Evolutionary conservation across 1,284 basidiomycete species (phyloP), one percentile per base, ranked within the genome.

Genomic region (Moesziomyces globuligerus): DNA sequence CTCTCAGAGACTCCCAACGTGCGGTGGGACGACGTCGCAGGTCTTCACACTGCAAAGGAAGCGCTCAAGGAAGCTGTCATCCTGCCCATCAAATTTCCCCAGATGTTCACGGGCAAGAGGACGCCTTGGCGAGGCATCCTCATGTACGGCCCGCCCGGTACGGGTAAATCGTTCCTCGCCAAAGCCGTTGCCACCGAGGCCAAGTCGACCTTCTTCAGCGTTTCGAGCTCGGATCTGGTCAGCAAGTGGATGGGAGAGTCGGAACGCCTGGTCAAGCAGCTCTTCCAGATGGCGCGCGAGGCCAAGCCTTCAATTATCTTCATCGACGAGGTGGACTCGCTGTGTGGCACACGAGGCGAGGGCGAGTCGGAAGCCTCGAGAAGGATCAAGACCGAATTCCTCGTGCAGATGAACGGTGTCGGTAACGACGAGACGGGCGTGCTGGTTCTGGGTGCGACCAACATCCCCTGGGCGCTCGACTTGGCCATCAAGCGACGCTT

Each of bases 241-340:
- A 95, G 92, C 84, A 98, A 98, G 84, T 98, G 95, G 95, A 96
- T 98, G 86, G 95, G 95, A 72, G 95, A 98, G 84, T 94, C 92
- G 20, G 95, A 98, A 84, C 86, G 94, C 77, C 86, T 98, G 66
- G 95, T 98, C 48, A 95, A 94, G 84, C 93, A 98, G 82, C 87
- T 98, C 37, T 98, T 98, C 82, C 89, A 92, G 73, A 92, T 98
- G 87, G 96, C 95, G 1, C 88, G 95, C 62, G 95, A 98, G 83
- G 89, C 90, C 70, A 98, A 98, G 83, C 95, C 95, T 2, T 89
- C 94, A 4, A 98, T 98, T 84, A 98, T 98, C 83, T 98, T 98
- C 83, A 93, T 98, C 79, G 95, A 98, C 83, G 95, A 98, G 82
- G 93, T 98, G 41, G 95, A 98, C 84, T 97, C 94, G 17, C 86